These are phyloP conservation scores for Silybum marianum DNA, from an alignment of 129 eudicot species.

Conservation along the genomic window DNA sequence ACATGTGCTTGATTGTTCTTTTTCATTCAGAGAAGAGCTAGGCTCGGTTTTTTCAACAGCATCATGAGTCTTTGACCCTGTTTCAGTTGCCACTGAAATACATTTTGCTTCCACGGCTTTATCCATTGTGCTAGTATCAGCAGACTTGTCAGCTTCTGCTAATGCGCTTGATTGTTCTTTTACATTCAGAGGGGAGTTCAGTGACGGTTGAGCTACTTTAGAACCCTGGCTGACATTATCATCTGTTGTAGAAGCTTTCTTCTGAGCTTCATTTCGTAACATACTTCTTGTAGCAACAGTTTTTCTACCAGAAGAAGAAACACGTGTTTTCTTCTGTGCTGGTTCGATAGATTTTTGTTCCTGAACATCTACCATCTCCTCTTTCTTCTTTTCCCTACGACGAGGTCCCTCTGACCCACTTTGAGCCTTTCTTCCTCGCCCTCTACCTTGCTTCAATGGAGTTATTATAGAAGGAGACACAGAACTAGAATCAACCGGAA, in stretches of 20 bases:
- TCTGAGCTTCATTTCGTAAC: conserved; percentile 45
- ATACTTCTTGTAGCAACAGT: conserved; percentile 52
- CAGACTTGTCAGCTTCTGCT: conserved; percentile 23
- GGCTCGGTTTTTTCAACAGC: conserved; percentile 18
- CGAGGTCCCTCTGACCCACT: conserved; percentile 53
- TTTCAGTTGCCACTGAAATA: conserved; percentile 18
- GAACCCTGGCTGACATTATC: conserved; percentile 26
- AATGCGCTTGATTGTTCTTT: conserved; percentile 26
- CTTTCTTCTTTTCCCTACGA: conserved; percentile 67
- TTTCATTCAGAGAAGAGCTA: conserved; percentile 4
- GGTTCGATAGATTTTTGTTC: conserved; percentile 52
- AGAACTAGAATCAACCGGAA: conserved; percentile 31
- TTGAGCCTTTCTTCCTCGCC: conserved; percentile 59
- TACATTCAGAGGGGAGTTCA: conserved; percentile 15
- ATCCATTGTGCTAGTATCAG: conserved; percentile 9
- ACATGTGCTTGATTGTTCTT: conserved; percentile 8
- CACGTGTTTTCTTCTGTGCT: conserved; percentile 47
- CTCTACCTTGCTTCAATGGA: conserved; percentile 54
- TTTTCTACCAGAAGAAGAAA: conserved; percentile 52
- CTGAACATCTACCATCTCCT: conserved; percentile 41
- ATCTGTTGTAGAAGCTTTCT: conserved; percentile 20
- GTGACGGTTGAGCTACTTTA: conserved; percentile 21
- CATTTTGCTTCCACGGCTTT: conserved; percentile 21
- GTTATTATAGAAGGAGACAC: conserved; percentile 31
- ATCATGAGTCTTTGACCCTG: conserved; percentile 17